phyloP scores from a whole-genome alignment of 495 filamentous ascomycete genomes.

The Xylaria intraflava region DNA sequence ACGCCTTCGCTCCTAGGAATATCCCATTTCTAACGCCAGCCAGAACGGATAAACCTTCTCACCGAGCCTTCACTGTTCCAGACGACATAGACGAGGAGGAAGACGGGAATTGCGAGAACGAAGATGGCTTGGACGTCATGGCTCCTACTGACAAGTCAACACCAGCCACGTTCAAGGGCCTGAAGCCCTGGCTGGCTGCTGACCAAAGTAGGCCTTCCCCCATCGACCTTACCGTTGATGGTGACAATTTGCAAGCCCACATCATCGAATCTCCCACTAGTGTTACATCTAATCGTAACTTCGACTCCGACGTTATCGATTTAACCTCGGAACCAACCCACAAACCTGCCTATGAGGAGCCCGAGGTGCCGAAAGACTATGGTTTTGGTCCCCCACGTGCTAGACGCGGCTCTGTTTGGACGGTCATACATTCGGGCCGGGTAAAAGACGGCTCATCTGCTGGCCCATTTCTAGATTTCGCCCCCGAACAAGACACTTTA shows the following conservation, averaged over 20 bases:
- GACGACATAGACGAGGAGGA: constrained; percentile 41
- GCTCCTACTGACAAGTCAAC: not conserved
- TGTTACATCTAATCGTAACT: not conserved
- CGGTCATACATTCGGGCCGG: no score
- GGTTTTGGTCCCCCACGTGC: no score
- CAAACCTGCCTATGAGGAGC: constrained; percentile 6
- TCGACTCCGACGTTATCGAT: constrained; percentile 25
- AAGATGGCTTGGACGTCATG: constrained; percentile 9
- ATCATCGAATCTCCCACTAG: not conserved
- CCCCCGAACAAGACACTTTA: not conserved
- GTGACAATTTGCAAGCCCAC: not conserved
- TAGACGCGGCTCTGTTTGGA: no score
- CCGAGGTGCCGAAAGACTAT: no score
- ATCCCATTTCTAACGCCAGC: not conserved
- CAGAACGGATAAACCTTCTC: not conserved
- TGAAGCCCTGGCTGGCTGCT: not conserved
- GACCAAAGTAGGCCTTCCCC: constrained; percentile 9
- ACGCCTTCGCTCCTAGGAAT: not conserved
- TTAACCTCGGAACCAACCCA: constrained; percentile 27
- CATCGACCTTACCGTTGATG: constrained; percentile 22
- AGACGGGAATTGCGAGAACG: constrained; percentile 39
- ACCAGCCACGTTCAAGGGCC: not conserved
- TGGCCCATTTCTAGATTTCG: not conserved
- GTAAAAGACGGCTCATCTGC: not conserved
- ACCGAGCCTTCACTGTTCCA: constrained; percentile 39